These are phyloP conservation scores for Solanum appendiculatum DNA, from an alignment of 257 asterid genomes.

Conservation along the genomic window DNA sequence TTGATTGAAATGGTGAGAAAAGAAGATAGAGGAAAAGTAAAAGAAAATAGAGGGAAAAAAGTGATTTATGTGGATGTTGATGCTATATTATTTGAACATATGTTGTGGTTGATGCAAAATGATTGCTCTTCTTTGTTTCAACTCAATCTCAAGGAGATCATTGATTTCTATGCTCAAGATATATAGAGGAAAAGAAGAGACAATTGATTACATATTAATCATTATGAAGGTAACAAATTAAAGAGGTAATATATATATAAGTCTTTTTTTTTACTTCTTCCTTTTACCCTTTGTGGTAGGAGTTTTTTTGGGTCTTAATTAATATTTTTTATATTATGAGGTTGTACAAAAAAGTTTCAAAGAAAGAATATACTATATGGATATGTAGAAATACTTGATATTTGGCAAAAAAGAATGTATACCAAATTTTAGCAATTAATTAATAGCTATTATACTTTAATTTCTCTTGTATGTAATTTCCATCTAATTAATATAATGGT, in stretches of 20 bases:
- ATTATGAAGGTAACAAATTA: background rate
- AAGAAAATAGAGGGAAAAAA: conserved; percentile 3
- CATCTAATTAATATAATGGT: background rate
- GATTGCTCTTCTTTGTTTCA: conserved; percentile 33
- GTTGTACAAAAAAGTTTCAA: background rate
- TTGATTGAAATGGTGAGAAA: conserved; percentile 22
- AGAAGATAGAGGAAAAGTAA: conserved; percentile 4
- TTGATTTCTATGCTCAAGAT: conserved; percentile 36
- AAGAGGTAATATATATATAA: background rate
- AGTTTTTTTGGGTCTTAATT: background rate
- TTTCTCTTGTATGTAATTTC: background rate
- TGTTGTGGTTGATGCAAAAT: conserved; percentile 37
- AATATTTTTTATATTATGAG: background rate
- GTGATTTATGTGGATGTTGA: conserved; percentile 31
- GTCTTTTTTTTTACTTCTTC: background rate
- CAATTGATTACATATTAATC: background rate
- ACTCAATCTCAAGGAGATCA: conserved; percentile 31
- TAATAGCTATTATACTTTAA: background rate
- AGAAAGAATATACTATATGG: background rate
- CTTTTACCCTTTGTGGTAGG: background rate
- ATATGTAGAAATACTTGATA: background rate
- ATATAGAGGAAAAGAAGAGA: background rate
- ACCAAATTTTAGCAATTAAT: background rate
- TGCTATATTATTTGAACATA: conserved; percentile 36
- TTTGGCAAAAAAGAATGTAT: background rate